Percentiles rank a stretch among this genome's conserved stretches.
Conservation (phyloP, 768 basidiomycete genomes). For the Macrolepiota fuliginosa region DNA sequence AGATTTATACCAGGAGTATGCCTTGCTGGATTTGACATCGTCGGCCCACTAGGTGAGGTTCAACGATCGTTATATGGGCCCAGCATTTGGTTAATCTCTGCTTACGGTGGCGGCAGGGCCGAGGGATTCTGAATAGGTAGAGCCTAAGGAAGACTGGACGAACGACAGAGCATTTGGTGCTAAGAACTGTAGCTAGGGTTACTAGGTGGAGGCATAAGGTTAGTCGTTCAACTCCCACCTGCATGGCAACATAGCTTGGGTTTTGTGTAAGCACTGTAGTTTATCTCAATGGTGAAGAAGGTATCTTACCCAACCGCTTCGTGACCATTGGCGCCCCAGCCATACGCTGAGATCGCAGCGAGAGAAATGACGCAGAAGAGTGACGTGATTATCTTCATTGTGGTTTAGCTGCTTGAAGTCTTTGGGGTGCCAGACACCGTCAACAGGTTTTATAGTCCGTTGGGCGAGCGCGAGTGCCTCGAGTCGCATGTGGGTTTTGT, state of each 20-base stretch:
- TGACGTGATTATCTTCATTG: not conserved
- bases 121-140: slow-evolving; percentile 41
- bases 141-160: slow-evolving; percentile 42
- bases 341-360: slow-evolving; percentile 21
- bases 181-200: slow-evolving; percentile 37
- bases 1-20: not conserved
- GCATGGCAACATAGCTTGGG: slow-evolving; percentile 38
- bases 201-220: not conserved
- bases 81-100: not conserved
- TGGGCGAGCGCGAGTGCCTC: not conserved
- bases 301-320: slow-evolving; percentile 39
- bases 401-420: not conserved
- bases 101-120: slow-evolving; percentile 47
- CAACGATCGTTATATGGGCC: no score
- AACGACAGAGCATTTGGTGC: slow-evolving; percentile 44
- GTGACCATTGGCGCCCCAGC: slow-evolving; percentile 44
- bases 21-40: slow-evolving; percentile 33
- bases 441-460: not conserved
- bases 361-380: slow-evolving; percentile 10
- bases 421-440: not conserved
- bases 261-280: not conserved
- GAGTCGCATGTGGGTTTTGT: not conserved
- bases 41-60: slow-evolving; percentile 45
- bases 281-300: not conserved
- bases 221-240: slow-evolving; percentile 22